Conservation (phyloP, 2,329 filamentous ascomycete genomes). For the Fusarium nelsonii region DNA sequence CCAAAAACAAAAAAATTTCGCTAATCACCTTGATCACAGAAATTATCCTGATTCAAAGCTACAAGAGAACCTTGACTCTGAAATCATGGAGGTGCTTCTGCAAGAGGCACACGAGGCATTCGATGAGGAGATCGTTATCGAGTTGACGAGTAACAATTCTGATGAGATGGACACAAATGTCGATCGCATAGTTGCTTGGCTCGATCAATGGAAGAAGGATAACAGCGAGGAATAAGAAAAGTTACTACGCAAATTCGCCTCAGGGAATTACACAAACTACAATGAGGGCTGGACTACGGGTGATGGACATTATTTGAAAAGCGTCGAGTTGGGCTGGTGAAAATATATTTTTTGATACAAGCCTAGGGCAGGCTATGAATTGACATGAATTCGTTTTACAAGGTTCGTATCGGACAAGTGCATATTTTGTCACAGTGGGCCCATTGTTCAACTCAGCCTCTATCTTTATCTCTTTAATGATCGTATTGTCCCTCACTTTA, state of each 20-base stretch:
- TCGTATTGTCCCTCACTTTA: not conserved
- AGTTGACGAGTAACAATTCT: constrained; percentile 82
- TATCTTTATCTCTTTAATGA: constrained; percentile 3
- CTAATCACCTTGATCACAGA: constrained; percentile 54
- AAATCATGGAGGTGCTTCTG: constrained; percentile 96
- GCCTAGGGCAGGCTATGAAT: constrained; percentile 34
- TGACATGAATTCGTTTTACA: constrained; percentile 38
- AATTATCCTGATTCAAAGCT: constrained; percentile 89
- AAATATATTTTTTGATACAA: constrained; percentile 44
- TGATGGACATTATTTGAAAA: not conserved
- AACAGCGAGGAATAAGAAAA: constrained; percentile 48
- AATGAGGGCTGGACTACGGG: not conserved
- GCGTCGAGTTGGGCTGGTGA: constrained; percentile 26
- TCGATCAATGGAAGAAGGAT: constrained; percentile 83
- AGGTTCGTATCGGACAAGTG: constrained; percentile 28
- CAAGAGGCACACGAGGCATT: constrained; percentile 92
- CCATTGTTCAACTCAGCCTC: constrained; percentile 7
- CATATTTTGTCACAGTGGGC: constrained; percentile 36
- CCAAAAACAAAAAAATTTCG: not conserved
- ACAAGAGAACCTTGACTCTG: constrained; percentile 95
- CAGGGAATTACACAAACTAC: not conserved
- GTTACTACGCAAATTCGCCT: not conserved
- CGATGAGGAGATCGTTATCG: constrained; percentile 87
- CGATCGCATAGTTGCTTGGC: constrained; percentile 84
- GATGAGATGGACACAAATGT: constrained; percentile 92